Evolutionary conservation across 23 red algal species (phyloP), one percentile per base, ranked within the genome.

Genomic region (Gracilaria gracilis): DNA sequence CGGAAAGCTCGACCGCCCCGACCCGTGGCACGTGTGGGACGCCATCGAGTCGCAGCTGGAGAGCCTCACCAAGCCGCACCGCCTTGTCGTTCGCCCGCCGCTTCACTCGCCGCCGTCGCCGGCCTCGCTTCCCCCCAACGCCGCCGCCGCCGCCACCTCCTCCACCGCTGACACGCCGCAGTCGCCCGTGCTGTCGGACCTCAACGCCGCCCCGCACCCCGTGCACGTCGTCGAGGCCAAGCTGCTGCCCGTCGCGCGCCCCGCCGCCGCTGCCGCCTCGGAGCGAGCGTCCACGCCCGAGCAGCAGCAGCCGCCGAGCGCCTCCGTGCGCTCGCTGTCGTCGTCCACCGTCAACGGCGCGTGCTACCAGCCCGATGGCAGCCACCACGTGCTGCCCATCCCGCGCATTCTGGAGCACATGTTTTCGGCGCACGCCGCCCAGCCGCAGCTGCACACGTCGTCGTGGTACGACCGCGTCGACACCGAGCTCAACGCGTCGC

Each of bases 1-100:
- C 15, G 89, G 89, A 75, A 82, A 83, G 79, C 64, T 93, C 14
- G 89, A 93, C 48, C 50, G 89, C 5, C 89, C 89, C 70, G 89
- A 93, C 47, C 89, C 89, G 19, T 83, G 62, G 38, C 74, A 83
- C 7, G 62, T 93, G 9, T 93, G 89, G 89, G 89, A 93, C 37
- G 31, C 37, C 31, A 82, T 93, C 31, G 89, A 93, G 49, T 42
- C 74, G 27, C 19, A 65, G 33, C 57, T 93, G 20, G 89, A 93
- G 24, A 24, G 79, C 14, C 54, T 73, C 21, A 38, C 51, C 2
- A 83, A 67, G 23, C 7, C 50, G 17, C 49, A 77, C 33, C 17
- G 25, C 31, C 24, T 46, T n/a, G 47, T 72, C 28, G 74, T 31
- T 46, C 72, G 75, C 53, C 20, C 36, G 37, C 9, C 44, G 58